Base-by-base conservation (phyloP, 2,329 filamentous ascomycete species). In the Penicillium decumbens region DNA sequence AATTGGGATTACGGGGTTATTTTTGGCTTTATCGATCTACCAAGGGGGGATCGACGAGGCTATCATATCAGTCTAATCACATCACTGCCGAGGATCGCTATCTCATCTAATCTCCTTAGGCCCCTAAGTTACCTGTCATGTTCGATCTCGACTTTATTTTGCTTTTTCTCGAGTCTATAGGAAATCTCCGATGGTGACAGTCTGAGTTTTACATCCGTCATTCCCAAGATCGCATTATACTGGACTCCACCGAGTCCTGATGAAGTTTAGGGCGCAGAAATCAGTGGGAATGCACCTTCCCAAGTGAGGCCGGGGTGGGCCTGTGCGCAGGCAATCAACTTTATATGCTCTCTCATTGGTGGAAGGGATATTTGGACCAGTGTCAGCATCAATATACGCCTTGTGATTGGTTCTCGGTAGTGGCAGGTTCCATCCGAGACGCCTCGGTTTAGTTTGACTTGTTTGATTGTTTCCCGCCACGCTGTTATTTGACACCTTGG, bases 211-310 rank as follows among this genome's bases (percentile, higher is more conserved):
- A 33, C 42, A 39, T 43, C 39, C 47, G 45, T 45, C 53, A 52
- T 45, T 55, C 63, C 64, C 64, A 59, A 59, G 63, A 68, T 67
- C 56, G 53, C 54, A 57, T 55, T 49, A 53, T 49, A 50, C 37
- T 37, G 27, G 52, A 53, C 58, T 62, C 65, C 65, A 67, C 63
- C 55, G 48, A 41, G 43, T 30, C 63, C 59, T 50, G 39, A 58
- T 61, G 38, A 24, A 57, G 63, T 49, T 56, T 67, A 66, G 63
- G 40, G 35, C 15, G 25, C 29, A 49, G 38, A 55, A 54, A 41
- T 53, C 46, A 49, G 43, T 56, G 55, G 57, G 45, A 47, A 56
- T 51, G 6, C 50, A 51, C 60, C 49, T 64, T 57, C 57, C 62
- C 43, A 53, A 43, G 49, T 45, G 30, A 47, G 60, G 41, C 12